Conservation (phyloP, 2,329 filamentous ascomycete genomes). For the Cladosporium sp. region DNA sequence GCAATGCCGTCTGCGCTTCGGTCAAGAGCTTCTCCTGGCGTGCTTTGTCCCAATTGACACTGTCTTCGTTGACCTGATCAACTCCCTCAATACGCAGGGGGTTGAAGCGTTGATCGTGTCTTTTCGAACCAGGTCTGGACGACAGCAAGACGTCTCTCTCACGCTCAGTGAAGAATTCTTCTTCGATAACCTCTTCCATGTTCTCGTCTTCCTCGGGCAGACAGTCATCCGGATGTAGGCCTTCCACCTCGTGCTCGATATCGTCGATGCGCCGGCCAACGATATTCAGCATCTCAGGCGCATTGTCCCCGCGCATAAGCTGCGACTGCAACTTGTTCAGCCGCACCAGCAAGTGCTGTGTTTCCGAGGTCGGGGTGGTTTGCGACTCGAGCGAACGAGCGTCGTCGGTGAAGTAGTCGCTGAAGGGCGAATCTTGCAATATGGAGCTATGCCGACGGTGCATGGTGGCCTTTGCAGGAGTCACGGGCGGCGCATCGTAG, state of each 20-base stretch:
- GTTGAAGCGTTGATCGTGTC: neutral
- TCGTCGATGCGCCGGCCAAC: conserved; percentile 33
- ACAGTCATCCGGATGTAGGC: conserved; percentile 30
- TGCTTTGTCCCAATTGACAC: conserved; percentile 1
- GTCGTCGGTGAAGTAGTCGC: conserved; percentile 44
- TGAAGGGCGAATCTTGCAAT: conserved; percentile 40
- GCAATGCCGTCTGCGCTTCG: conserved; percentile 34
- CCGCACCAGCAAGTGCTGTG: conserved; percentile 36
- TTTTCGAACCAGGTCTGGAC: conserved; percentile 7
- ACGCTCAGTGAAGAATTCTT: conserved; percentile 34
- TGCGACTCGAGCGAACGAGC: conserved; percentile 29
- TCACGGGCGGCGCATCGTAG: conserved; percentile 25
- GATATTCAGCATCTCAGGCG: conserved; percentile 26
- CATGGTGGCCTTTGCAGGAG: conserved; percentile 26
- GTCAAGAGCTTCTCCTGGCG: conserved; percentile 9
- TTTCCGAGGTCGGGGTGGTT: conserved; percentile 29
- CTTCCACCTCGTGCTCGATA: conserved; percentile 35
- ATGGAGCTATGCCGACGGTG: conserved; percentile 25
- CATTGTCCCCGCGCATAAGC: conserved; percentile 34
- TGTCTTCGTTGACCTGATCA: neutral
- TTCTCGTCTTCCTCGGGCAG: conserved; percentile 32
- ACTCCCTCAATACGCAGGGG: neutral
- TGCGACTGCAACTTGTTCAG: conserved; percentile 39
- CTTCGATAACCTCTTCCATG: conserved; percentile 22
- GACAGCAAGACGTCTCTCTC: conserved; percentile 23